Base-by-base conservation (phyloP, 371 early-diverging fungal species). In the Umbelopsis sp. region DNA sequence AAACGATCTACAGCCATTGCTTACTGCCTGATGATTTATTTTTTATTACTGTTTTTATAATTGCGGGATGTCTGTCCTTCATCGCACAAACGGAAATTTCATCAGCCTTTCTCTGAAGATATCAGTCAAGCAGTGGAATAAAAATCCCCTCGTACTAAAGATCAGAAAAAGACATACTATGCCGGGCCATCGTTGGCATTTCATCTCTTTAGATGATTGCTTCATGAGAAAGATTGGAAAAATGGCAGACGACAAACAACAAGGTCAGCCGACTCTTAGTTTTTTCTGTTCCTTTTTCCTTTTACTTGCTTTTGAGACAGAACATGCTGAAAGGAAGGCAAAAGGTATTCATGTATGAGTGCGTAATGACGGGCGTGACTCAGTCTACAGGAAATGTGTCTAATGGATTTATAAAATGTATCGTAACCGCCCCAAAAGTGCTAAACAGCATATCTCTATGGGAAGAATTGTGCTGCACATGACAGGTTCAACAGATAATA, bases 241-340 rank as follows among this genome's bases (percentile, higher is more conserved):
- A 29, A 35, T 35, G 32, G 35, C 57, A 57, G 32, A 57, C 12
- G 35, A 57, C 35, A 57, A 57, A 57, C 57, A 57, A 57, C 18
- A 16, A 18, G 35, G 57, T 57, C 57, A 57, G n/a, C 57, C 35
- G 4, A 14, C 57, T 22, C 22, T 22, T 22, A 22, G 22, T 22
- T 22, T 22, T 22, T 22, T 22, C 35, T 35, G n/a, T 29, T 29
- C 5, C 7, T 57, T 57, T 35, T 35, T 29, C 1, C 4, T 29
- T 29, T 29, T 29, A 4, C 29, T 29, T 29, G 4, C 29, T 18
- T 11, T 29, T 35, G 22, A 35, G 25, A 46, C 6, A n/a, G 4
- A 20, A 10, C 16, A 18, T 20, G 48, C 48, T 48, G 20, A 6
- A 1, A 48, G 16, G 11, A 48, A 16, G 18, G 18, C 14, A 16